These are phyloP conservation scores for Astrothelium macrocarpum DNA, from an alignment of 495 filamentous ascomycete species.

Conservation along the genomic window DNA sequence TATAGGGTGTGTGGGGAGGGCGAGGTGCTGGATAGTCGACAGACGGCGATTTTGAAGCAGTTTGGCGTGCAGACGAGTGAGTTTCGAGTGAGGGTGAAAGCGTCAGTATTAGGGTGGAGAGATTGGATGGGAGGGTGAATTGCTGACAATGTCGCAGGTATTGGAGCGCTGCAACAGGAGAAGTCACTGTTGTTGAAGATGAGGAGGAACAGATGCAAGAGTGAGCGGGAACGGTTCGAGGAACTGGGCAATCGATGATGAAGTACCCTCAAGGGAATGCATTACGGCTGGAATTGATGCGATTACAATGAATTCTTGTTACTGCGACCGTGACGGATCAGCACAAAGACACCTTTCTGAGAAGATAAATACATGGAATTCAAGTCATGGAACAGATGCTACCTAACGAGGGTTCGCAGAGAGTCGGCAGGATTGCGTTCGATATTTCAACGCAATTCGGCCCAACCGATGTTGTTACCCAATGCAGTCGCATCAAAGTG, in stretches of 20 bases:
- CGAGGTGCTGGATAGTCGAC: slow-evolving; percentile 70
- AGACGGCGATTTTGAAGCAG: slow-evolving; percentile 87
- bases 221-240: not conserved
- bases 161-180: slow-evolving; percentile 50
- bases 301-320: too few relatives aligned
- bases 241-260: not conserved
- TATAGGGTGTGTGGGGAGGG: slow-evolving; percentile 77
- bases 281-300: too few relatives aligned
- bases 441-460: too few relatives aligned
- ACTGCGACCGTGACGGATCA: too few relatives aligned
- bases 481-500: too few relatives aligned
- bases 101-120: slow-evolving; percentile 30
- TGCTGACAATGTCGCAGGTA: slow-evolving; percentile 35
- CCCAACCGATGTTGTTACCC: too few relatives aligned
- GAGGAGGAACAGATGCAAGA: slow-evolving; percentile 35
- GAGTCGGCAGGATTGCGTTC: too few relatives aligned
- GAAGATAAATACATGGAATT: too few relatives aligned
- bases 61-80: slow-evolving; percentile 84
- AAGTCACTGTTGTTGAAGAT: slow-evolving; percentile 47
- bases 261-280: too few relatives aligned
- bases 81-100: slow-evolving; percentile 70
- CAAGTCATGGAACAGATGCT: too few relatives aligned
- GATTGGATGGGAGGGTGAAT: not conserved
- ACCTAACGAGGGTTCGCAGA: too few relatives aligned
- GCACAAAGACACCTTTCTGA: too few relatives aligned